Conservation (phyloP, 1,139 yeast species). For the Kodamaea alishanica region DNA sequence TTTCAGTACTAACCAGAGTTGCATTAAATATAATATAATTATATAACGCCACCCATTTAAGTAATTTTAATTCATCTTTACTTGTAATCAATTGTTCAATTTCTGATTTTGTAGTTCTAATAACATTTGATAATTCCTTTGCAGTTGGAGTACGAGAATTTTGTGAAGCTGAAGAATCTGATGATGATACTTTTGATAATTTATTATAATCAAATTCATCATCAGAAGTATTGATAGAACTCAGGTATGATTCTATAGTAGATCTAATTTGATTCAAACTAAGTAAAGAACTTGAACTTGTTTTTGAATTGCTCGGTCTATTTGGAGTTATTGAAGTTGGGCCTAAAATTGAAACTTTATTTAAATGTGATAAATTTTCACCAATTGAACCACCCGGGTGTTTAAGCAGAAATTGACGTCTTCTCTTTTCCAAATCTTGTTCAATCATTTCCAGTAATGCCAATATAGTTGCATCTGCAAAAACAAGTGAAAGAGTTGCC, state of each 20-base stretch:
- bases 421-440: slow-evolving; percentile 51
- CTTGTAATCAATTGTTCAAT: slow-evolving; percentile 4
- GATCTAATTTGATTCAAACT: slow-evolving; percentile 27
- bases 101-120: slow-evolving; percentile 8
- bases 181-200: not conserved
- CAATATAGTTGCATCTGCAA: slow-evolving; percentile 76
- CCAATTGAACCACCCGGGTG: slow-evolving; percentile 96
- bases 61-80: slow-evolving; percentile 21
- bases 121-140: slow-evolving; percentile 4
- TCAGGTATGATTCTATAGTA: slow-evolving; percentile 12
- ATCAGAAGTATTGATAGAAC: slow-evolving; percentile 23
- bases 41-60: slow-evolving; percentile 30
- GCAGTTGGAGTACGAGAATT: slow-evolving; percentile 6
- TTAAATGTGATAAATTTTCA: slow-evolving; percentile 40
- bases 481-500: slow-evolving; percentile 69
- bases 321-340: not conserved
- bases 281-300: slow-evolving; percentile 28
- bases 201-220: slow-evolving; percentile 17
- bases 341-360: slow-evolving; percentile 15
- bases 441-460: slow-evolving; percentile 69
- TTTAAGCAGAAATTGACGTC: slow-evolving; percentile 56
- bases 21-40: slow-evolving; percentile 22
- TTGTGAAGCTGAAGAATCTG: not conserved
- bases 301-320: not conserved
- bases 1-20: slow-evolving; percentile 19